Evolutionary conservation across 2,329 filamentous ascomycete species (phyloP), one percentile per base, ranked within the genome.

Genomic region (Diplocarpon rosae): DNA sequence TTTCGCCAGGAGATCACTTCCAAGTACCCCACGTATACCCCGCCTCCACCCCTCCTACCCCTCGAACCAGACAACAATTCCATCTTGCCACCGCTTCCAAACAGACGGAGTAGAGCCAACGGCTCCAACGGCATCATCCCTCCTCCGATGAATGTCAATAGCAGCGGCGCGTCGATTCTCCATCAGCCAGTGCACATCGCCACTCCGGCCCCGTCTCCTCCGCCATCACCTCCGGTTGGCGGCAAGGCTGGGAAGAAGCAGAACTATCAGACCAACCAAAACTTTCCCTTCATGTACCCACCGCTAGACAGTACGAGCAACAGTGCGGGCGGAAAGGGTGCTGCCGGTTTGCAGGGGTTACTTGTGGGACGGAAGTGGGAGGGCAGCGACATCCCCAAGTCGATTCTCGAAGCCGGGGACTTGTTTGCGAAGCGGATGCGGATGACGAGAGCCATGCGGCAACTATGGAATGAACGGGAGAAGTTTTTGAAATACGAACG

Each of bases 251-350:
- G 84, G 1, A 98, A 98, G 70, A 98, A 98, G 62, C 92, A 98
- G 59, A 98, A 96, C 56, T 98, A 98, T 58, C 92, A 98, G 63
- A 98, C 92, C 0, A 98, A 98, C 59, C 92, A 98, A 57, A 92
- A 95, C 60, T 96, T 98, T 53, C 92, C 92, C 0, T 96, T 98
- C 60, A 80, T 98, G 67, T 98, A 98, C 56, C 92, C 92, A 1
- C 92, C 92, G 1, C 69, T 95, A 14, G 90, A 95, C 63, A 82
- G 81, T 50, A 82, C 79, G 17, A 95, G 88, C 65, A 95, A 94
- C 60, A 85, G 83, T 55, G 80, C 90, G 31, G 90, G 92, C 40
- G 90, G 90, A 1, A 95, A 94, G 61, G 89, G 89, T 11, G 76
- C 75, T 15, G 85, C 88, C 5, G 84, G 85, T 34, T 65, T 89